Conservation (phyloP, 1,284 basidiomycete species). For the Puccinia coronata region DNA sequence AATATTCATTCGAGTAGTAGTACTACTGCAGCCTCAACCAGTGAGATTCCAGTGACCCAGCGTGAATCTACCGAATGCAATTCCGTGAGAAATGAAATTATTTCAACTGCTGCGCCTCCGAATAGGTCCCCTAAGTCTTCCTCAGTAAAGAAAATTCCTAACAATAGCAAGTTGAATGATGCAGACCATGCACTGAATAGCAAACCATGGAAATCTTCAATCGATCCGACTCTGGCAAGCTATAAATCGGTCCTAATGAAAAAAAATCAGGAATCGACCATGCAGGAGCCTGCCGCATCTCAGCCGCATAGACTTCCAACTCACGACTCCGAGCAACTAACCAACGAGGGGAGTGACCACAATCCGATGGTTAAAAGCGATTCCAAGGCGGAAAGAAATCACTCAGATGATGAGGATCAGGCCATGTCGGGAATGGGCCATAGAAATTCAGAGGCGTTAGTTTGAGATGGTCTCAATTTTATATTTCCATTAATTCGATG, state of each 20-base stretch:
- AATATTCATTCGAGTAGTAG: too few relatives aligned
- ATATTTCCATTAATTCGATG: neutral
- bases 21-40: too few relatives aligned
- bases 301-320: neutral
- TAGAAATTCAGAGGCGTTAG: neutral
- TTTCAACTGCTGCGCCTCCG: too few relatives aligned
- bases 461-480: neutral
- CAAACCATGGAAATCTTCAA: neutral
- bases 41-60: too few relatives aligned
- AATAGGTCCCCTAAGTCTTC: too few relatives aligned
- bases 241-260: neutral
- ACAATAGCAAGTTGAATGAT: neutral
- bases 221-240: neutral
- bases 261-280: neutral
- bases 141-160: neutral
- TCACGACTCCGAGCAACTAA: neutral
- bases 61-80: neutral
- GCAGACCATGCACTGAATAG: neutral
- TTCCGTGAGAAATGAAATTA: neutral
- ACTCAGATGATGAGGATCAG: neutral
- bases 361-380: neutral
- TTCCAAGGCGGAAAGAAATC: neutral
- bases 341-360: neutral
- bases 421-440: neutral
- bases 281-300: neutral